Percentiles rank a stretch among this genome's conserved stretches.
These are phyloP conservation scores for Biscogniauxia mediterranea DNA, from an alignment of 2,329 filamentous ascomycete species.

Conservation along the genomic window DNA sequence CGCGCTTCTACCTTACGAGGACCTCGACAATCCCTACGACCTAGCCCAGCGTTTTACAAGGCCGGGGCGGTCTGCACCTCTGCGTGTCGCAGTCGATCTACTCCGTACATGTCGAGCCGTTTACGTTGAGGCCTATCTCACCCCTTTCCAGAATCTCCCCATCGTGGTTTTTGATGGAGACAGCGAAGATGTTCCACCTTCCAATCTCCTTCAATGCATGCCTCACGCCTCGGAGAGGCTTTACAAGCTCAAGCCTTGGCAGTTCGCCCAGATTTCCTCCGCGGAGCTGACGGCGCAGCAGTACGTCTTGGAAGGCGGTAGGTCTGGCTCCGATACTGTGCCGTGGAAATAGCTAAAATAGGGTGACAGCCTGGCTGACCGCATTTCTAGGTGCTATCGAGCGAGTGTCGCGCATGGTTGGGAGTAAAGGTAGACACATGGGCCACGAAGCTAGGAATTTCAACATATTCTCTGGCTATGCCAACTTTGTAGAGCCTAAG, in stretches of 20 bases:
- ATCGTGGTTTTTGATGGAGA: constrained; percentile 24
- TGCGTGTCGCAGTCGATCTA: constrained; percentile 22
- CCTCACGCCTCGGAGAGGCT: constrained; percentile 6
- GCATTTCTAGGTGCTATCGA: constrained; percentile 19
- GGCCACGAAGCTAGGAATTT: constrained; percentile 19
- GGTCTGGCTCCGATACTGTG: neutral
- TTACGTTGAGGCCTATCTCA: constrained; percentile 29
- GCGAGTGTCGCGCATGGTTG: constrained; percentile 23
- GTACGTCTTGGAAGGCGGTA: constrained; percentile 27
- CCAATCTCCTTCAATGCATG: constrained; percentile 16
- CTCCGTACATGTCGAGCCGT: constrained; percentile 28
- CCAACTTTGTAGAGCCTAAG: constrained; percentile 16
- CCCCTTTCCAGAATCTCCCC: constrained; percentile 27
- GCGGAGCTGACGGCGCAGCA: constrained; percentile 26
- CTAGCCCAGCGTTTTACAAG: constrained; percentile 15
- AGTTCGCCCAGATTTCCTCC: constrained; percentile 27
- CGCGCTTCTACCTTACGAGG: constrained; percentile 23
- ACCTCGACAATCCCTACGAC: constrained; percentile 16
- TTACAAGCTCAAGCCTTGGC: constrained; percentile 25
- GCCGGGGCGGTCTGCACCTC: constrained; percentile 25
- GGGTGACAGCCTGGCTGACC: neutral
- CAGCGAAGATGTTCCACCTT: constrained; percentile 16
- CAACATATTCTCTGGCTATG: constrained; percentile 9
- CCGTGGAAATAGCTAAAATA: neutral
- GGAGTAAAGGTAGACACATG: constrained; percentile 21